Percentiles rank a stretch among this genome's conserved stretches.
These are phyloP conservation scores for Fusarium avenaceum DNA, from an alignment of 2,329 filamentous ascomycete species.

Conservation along the genomic window DNA sequence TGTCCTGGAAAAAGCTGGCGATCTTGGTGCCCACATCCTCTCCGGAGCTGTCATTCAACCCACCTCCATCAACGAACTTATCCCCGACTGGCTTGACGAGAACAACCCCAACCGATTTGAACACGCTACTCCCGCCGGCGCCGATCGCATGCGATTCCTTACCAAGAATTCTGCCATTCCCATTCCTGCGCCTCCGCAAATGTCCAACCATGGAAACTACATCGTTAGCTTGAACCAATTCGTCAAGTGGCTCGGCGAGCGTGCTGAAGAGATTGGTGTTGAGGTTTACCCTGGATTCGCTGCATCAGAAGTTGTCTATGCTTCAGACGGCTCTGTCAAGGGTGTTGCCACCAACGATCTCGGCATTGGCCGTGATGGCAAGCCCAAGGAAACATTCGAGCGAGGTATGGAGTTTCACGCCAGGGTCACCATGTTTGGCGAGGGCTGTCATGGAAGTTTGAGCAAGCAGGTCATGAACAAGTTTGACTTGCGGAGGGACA, in stretches of 20 bases:
- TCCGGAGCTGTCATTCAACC: slow-evolving; percentile 97
- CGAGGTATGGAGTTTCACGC: slow-evolving; percentile 99
- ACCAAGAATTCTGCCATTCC: slow-evolving; percentile 84
- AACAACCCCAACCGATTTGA: slow-evolving; percentile 90
- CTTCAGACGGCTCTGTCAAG: slow-evolving; percentile 85
- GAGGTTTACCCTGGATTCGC: slow-evolving; percentile 98
- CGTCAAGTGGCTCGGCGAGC: slow-evolving; percentile 93
- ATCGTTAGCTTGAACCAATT: slow-evolving; percentile 97
- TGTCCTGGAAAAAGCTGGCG: slow-evolving; percentile 93
- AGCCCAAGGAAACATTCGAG: slow-evolving; percentile 91
- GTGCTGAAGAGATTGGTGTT: slow-evolving; percentile 95
- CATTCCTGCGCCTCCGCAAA: slow-evolving; percentile 91
- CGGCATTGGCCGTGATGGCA: slow-evolving; percentile 84
- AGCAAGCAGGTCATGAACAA: slow-evolving; percentile 96
- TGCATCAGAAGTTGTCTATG: slow-evolving; percentile 91
- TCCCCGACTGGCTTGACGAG: slow-evolving; percentile 93
- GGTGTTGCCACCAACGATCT: slow-evolving; percentile 97
- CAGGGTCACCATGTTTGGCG: slow-evolving; percentile 88
- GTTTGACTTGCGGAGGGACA: slow-evolving; percentile 89
- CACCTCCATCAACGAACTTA: slow-evolving; percentile 85
- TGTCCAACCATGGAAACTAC: slow-evolving; percentile 98
- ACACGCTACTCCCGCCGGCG: slow-evolving; percentile 84
- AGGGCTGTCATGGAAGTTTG: slow-evolving; percentile 95
- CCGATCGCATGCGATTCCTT: slow-evolving; percentile 93
- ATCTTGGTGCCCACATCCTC: slow-evolving; percentile 93